phyloP scores from a whole-genome alignment of 2,329 filamentous ascomycete genomes.

The Didymella segeticola region DNA sequence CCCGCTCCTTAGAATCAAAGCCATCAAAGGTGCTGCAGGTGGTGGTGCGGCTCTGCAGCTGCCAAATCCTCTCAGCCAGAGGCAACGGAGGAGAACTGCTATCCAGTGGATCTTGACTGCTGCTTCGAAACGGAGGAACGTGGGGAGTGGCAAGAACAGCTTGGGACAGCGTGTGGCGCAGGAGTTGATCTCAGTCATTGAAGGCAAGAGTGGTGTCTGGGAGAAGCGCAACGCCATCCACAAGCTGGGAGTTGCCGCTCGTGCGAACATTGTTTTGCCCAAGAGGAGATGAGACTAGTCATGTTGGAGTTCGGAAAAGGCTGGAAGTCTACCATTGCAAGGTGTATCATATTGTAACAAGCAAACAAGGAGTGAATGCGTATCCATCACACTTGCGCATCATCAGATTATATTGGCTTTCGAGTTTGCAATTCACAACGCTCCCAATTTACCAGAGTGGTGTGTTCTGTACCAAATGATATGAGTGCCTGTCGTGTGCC shows the following conservation, averaged over 20 bases:
- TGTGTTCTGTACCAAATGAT: background rate
- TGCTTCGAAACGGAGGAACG: constrained; percentile 78
- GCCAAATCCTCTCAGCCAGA: constrained; percentile 75
- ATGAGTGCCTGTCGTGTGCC: background rate
- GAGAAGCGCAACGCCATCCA: constrained; percentile 79
- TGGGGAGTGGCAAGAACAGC: constrained; percentile 72
- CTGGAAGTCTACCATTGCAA: constrained; percentile 13
- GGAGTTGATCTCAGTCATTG: constrained; percentile 85
- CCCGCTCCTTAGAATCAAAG: constrained; percentile 81
- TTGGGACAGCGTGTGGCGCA: constrained; percentile 82
- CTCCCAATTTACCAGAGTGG: too few relatives aligned
- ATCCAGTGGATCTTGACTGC: constrained; percentile 88
- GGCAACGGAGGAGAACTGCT: constrained; percentile 78
- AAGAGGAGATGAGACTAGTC: constrained; percentile 36
- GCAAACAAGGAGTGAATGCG: constrained; percentile 5
- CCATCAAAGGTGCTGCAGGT: constrained; percentile 78
- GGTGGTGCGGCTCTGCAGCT: constrained; percentile 86
- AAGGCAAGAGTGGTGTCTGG: constrained; percentile 86
- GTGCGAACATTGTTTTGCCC: constrained; percentile 69
- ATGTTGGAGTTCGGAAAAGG: constrained; percentile 8
- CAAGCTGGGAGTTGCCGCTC: constrained; percentile 77
- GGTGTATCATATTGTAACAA: constrained; percentile 17
- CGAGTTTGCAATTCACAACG: too few relatives aligned
- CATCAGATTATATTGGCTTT: too few relatives aligned
- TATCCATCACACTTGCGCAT: background rate